Evolutionary conservation across 1,284 basidiomycete genomes (phyloP), one percentile per base, ranked within the genome.

Genomic region (Malassezia vespertilionis): DNA sequence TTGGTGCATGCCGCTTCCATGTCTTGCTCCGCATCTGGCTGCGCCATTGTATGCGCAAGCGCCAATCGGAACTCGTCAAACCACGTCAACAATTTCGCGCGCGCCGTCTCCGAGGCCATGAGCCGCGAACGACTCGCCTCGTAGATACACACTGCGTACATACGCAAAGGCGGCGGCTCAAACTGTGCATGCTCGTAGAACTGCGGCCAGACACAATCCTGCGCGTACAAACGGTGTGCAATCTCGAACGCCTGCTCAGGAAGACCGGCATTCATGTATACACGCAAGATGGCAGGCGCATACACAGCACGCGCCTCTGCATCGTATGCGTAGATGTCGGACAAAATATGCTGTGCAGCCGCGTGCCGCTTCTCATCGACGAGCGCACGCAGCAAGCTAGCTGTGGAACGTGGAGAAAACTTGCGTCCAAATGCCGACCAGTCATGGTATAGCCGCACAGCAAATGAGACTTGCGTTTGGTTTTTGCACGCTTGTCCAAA

Each of bases 1-100:
- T 20, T 4, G 10, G n/a, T 28, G 12, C n/a, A 17, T 9, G 18
- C 21, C 15, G 6, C 12, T 12, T 8, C 12, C 8, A 10, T 21
- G 12, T 40, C 26, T 2, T 12, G n/a, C 18, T 27, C 26, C 15
- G n/a, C 22, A 5, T 6, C 10, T 5, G 18, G 20, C 12, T 24
- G 20, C 3, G 41, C 41, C 8, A 39, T 20, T 10, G 35, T 20
- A 30, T 50, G 47, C 7, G 47, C 47, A 14, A 44, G 24, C 18
- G 28, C 47, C 12, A 50, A 28, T 2, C 35, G 47, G 14, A 50
- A 50, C 32, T 50, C 47, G 8, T 44, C 41, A 30, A 50, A 44
- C 6, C 44, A 17, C 7, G 23, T 5, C 18, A n/a, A 28, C 9
- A 50, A 21, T 6, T 35, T 18, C 23, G 6, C 17, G 10, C 39